Conservation (phyloP, 2,329 filamentous ascomycete species). For the Fusarium sp. region DNA sequence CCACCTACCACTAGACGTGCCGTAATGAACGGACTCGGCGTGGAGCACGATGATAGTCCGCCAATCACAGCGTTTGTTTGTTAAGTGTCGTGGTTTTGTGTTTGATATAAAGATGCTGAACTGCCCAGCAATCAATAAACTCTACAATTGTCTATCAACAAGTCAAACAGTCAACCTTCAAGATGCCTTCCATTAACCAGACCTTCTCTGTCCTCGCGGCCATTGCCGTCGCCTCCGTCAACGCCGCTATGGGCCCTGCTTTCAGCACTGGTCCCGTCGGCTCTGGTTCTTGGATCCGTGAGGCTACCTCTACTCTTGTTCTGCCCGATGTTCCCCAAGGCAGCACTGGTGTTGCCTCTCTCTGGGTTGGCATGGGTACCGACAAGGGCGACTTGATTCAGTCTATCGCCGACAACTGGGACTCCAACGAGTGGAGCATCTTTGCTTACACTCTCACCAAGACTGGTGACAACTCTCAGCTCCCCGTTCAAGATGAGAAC, state of each 20-base stretch:
- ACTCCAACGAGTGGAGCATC: slow-evolving; percentile 55
- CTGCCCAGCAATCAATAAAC: neutral
- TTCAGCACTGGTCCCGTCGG: slow-evolving; percentile 63
- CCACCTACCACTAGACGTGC: slow-evolving; percentile 13
- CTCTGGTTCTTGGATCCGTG: slow-evolving; percentile 59
- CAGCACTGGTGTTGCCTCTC: slow-evolving; percentile 56
- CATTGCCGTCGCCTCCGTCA: slow-evolving; percentile 31
- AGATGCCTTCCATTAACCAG: slow-evolving; percentile 39
- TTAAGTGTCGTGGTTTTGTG: neutral
- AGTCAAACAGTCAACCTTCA: neutral
- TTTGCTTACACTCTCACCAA: slow-evolving; percentile 60
- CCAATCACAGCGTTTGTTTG: slow-evolving; percentile 9
- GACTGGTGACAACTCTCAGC: slow-evolving; percentile 50
- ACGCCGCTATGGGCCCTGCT: slow-evolving; percentile 55
- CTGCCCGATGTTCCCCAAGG: slow-evolving; percentile 58
- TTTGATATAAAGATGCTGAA: slow-evolving; percentile 1
- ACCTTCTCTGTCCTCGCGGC: slow-evolving; percentile 37
- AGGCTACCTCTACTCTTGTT: slow-evolving; percentile 61
- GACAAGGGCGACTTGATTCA: slow-evolving; percentile 63
- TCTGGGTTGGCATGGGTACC: slow-evolving; percentile 66
- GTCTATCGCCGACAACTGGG: slow-evolving; percentile 60
- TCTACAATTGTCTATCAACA: neutral
- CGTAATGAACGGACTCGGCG: slow-evolving; percentile 22
- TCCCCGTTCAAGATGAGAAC: slow-evolving; percentile 33
- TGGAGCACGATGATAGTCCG: slow-evolving; percentile 18